Evolutionary conservation across 192 early-diverging fungal genomes (phyloP), one percentile per base, ranked within the genome.

Genomic region (Lobosporangium transversale): DNA sequence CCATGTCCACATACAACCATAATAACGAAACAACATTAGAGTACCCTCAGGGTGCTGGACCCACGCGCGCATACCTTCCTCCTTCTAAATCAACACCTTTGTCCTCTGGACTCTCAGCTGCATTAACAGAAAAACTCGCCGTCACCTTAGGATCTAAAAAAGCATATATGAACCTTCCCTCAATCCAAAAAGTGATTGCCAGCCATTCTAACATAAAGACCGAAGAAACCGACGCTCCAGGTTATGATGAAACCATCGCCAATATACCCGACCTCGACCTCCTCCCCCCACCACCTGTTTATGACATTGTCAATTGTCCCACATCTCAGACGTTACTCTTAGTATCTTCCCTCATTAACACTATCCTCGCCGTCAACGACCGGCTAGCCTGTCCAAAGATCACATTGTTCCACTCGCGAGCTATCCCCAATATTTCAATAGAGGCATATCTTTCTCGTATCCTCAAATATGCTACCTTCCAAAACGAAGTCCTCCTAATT

Each of bases 351-450:
- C 65, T 86, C 33, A 59, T 87, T 20, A 81, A 85, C 49, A 81
- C 79, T 17, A 85, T 87, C 51, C 78, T 84, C 32, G 68, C 68
- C 1, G 71, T 81, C 53, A 87, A 86, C 60, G 84, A 87, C 51
- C 54, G 76, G 11, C 66, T 81, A 2, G 65, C 63, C 0, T 76
- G 73, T 27, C 73, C 79, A 1, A 64, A 71, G 29, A 68, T 86
- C 42, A 92, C 91, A 2, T 86, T 86, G 35, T 94, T 94, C 48
- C 91, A 94, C 63, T 88, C 89, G 26, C 80, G 89, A 30, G 78
- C 90, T 0, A 79, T 90, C 18, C 91, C 92, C 3, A 78, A 79
- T 12, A 94, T 94, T 51, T 80, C 85, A 2, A 69, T 92, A 21
- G 78, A 79, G 27, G 88, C 86, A 24, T 94, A 94, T 57, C 59